Base-by-base conservation (phyloP, 2,329 filamentous ascomycete genomes). In the Fusarium ramigenum region DNA sequence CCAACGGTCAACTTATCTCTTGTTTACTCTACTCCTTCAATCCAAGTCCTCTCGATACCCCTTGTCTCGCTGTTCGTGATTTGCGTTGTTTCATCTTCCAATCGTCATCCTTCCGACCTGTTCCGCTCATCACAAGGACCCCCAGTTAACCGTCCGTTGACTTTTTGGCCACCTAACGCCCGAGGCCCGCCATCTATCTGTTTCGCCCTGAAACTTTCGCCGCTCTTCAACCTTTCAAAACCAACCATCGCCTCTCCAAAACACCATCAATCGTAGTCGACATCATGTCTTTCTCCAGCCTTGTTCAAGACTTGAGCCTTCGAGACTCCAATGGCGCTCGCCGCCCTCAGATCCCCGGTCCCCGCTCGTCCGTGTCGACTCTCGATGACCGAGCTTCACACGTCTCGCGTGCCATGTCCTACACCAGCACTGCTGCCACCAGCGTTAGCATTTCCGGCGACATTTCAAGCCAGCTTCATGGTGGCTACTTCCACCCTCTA, bases 391-490 rank as follows among this genome's bases (percentile, higher is more conserved):
- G 86, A 50, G 83, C 87, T 46, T 92, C 90, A 56, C 89, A 89
- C 79, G 81, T 91, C 74, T 92, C 90, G 28, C 85, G 88, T 61
- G 88, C 89, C 78, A 89, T 89, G 86, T 91, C 90, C 25, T 92
- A 92, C 78, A 83, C 90, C 72, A 92, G 90, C 84, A 92, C 90
- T 19, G 84, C 89, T 62, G 90, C 90, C 49, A 92, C 90, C 34
- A 92, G 90, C 79, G 90, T 92, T 72, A 92, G 90, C 87, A 92
- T 92, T 76, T 85, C 89, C 4, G 90, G 90, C 60, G 93, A 95
- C 78, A 95, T 96, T 75, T 92, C 92, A 19, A 95, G 93, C 82
- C 93, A 96, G 83, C 88, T 96, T 46, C 93, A 96, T 79, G 92
- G 93, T 60, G 93, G 93, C 66, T 96, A 96, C 83, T 92, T 91